Percentiles rank a stretch among this genome's conserved stretches.
Evolutionary conservation across 176 grass and related monocot species (phyloP).

Genomic region (Paspalum vaginatum): DNA sequence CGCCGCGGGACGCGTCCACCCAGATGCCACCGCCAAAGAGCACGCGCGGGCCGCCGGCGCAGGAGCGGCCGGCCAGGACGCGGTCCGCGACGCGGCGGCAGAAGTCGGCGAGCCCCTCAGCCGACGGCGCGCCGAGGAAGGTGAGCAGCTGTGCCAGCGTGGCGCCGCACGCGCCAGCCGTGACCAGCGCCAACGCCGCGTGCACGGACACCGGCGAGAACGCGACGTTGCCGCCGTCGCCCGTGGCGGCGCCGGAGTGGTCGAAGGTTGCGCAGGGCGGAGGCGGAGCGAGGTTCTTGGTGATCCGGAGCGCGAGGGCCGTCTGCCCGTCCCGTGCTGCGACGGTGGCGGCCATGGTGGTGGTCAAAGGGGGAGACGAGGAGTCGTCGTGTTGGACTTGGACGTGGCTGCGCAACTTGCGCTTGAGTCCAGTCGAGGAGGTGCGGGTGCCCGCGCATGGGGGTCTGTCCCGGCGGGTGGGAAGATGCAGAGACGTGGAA

Average conservation of each 20-base stretch:
- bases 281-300: neutral
- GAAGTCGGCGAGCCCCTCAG: neutral
- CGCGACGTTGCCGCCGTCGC: neutral
- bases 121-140: slow-evolving; percentile 18
- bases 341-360: too few species aligned
- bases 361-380: too few species aligned
- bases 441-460: too few species aligned
- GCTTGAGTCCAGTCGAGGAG: too few species aligned
- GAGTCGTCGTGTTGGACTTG: too few species aligned
- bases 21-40: slow-evolving; percentile 29
- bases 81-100: neutral
- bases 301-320: too few species aligned
- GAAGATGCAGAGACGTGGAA: too few species aligned
- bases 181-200: neutral
- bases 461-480: too few species aligned
- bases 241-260: too few species aligned
- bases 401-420: too few species aligned
- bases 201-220: slow-evolving; percentile 35
- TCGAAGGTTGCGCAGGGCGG: fast-evolving
- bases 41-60: neutral
- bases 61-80: neutral
- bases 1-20: neutral
- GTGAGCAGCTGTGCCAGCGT: slow-evolving; percentile 18
- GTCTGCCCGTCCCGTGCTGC: too few species aligned
- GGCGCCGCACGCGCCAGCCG: slow-evolving; percentile 8